phyloP scores from a whole-genome alignment of 2,329 filamentous ascomycete species.

The Hypoxylon sp. region DNA sequence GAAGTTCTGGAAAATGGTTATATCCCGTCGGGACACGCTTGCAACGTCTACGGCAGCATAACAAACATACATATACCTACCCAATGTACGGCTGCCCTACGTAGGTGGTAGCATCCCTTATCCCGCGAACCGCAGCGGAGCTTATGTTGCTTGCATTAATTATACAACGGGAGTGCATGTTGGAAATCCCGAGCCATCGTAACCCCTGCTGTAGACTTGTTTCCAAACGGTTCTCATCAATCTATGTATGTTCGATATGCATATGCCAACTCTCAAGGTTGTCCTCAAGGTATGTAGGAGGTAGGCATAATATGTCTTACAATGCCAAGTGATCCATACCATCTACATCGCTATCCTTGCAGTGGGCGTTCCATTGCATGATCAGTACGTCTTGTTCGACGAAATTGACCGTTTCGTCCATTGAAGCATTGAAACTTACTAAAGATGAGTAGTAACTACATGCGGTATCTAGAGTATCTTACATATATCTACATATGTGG shows the following conservation, averaged over 20 bases:
- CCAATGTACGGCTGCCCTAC: constrained; percentile 33
- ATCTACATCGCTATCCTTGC: constrained; percentile 43
- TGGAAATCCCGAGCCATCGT: constrained; percentile 42
- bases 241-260: constrained; percentile 31
- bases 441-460: constrained; percentile 25
- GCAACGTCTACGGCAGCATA: constrained; percentile 17
- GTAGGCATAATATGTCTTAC: constrained; percentile 28
- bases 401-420: constrained; percentile 27
- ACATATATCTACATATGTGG: constrained; percentile 7
- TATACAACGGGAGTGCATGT: constrained; percentile 40
- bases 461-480: constrained; percentile 11
- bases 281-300: constrained; percentile 33
- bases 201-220: constrained; percentile 41
- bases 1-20: constrained; percentile 24
- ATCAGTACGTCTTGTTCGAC: constrained; percentile 31
- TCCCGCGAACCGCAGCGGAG: constrained; percentile 45
- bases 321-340: constrained; percentile 42
- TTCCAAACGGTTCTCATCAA: constrained; percentile 38
- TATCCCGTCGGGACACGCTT: constrained; percentile 32
- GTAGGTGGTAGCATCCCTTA: constrained; percentile 37
- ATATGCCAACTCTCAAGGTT: constrained; percentile 30
- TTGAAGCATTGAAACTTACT: constrained; percentile 40
- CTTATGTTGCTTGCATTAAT: constrained; percentile 46
- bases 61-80: constrained; percentile 23
- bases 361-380: constrained; percentile 40